A percentile compares a stretch with the other conserved stretches of the same genome.
Conservation (phyloP, 371 early-diverging fungal genomes). For the Syncephalastrum racemosum region DNA sequence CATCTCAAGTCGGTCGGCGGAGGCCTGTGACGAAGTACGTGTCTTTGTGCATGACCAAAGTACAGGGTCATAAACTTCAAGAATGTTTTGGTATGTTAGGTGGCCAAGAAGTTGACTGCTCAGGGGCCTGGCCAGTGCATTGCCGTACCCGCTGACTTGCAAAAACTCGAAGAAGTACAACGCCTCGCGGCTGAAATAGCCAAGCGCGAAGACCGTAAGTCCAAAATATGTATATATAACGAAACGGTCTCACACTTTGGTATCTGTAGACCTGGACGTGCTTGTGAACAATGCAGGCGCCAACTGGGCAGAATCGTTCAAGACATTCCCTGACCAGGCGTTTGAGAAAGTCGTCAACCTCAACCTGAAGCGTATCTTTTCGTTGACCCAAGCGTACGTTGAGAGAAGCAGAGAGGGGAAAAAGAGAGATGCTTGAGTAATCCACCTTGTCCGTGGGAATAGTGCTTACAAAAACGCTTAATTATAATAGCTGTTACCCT, state of each 20-base stretch:
- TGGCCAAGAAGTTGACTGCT: constrained; percentile 53
- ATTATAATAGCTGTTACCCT: constrained; percentile 57
- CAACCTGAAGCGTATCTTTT: constrained; percentile 83
- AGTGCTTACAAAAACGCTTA: neutral
- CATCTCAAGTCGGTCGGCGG: constrained; percentile 66
- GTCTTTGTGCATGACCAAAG: neutral
- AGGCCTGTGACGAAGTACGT: constrained; percentile 53
- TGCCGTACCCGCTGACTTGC: constrained; percentile 78
- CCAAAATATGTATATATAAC: no score
- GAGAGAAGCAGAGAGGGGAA: neutral
- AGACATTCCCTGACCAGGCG: constrained; percentile 60
- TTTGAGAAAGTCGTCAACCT: constrained; percentile 80
- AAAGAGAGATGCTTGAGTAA: neutral
- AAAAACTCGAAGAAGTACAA: constrained; percentile 54
- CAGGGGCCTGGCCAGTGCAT: constrained; percentile 72
- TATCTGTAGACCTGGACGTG: constrained; percentile 66
- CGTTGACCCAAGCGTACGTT: constrained; percentile 73
- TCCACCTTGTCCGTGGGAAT: neutral
- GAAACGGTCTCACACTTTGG: neutral
- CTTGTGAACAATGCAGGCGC: constrained; percentile 86
- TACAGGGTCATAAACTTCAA: neutral
- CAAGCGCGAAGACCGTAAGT: constrained; percentile 60
- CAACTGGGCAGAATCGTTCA: constrained; percentile 62
- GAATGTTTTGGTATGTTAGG: constrained; percentile 6
- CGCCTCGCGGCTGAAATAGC: constrained; percentile 57